Evolutionary conservation across 495 filamentous ascomycete genomes (phyloP).

Genomic region (Polyplosphaeria fusca): DNA sequence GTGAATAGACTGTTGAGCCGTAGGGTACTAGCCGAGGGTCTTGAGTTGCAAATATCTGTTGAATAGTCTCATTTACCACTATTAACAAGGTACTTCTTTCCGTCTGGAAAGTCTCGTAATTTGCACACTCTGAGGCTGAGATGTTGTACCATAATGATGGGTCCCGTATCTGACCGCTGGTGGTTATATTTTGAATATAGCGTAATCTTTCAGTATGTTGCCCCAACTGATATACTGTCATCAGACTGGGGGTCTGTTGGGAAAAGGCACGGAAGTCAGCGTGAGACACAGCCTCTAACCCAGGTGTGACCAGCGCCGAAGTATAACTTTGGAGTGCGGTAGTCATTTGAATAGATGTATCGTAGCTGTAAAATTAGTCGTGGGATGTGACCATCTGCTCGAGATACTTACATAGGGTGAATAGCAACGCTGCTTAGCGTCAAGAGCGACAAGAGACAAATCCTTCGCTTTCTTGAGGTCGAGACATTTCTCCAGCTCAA

Average conservation of each 20-base stretch:
- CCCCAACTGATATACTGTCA: not conserved
- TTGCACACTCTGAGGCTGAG: constrained; percentile 1
- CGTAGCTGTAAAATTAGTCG: constrained; percentile 1
- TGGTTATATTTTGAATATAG: not conserved
- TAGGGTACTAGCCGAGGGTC: not conserved
- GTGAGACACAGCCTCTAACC: not conserved
- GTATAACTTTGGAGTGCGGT: not conserved
- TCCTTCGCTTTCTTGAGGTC: constrained; percentile 1
- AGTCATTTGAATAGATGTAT: not conserved
- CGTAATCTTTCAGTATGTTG: not conserved
- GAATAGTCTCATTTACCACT: not conserved
- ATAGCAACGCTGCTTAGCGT: not conserved
- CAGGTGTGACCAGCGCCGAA: not conserved
- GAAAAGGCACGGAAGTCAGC: not conserved
- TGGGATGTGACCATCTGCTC: not conserved
- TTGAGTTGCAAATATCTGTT: not conserved
- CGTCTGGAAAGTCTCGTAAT: not conserved
- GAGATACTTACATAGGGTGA: not conserved
- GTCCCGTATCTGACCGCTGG: not conserved
- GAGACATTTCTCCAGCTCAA: constrained; percentile 5
- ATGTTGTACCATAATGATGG: constrained; percentile 1
- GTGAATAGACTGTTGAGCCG: not conserved
- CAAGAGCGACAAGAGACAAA: not conserved
- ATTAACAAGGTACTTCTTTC: not conserved
- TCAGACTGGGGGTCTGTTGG: not conserved